Base-by-base conservation (phyloP, 768 basidiomycete species). In the Trametes elegans region DNA sequence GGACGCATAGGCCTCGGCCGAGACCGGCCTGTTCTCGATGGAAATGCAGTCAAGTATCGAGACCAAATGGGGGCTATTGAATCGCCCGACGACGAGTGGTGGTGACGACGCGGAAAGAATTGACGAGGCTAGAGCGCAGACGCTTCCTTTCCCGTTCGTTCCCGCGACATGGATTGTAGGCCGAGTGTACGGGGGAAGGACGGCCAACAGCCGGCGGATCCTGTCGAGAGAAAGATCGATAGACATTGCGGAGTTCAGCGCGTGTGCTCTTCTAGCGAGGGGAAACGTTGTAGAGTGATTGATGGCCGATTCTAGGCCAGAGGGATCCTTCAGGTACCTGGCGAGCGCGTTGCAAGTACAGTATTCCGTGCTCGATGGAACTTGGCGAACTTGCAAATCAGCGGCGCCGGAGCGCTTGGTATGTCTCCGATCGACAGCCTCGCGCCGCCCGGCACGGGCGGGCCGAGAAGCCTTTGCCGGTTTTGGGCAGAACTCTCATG, bases 111-210 rank as follows among this genome's bases (percentile, higher is more conserved):
- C 70, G 5, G 68, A 66, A 7, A 98, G 73, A 62, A 92, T 88
- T 38, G 91, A 91, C 0, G 90, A 82, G 10, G 97, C 69, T 31
- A 93, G 75, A 5, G 87, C 86, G 1, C 93, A 85, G 11, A 96
- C 92, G 62, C 91, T 95, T 31, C 97, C 97, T 70, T 98, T 99
- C 8, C 96, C 96, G 71, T 99, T 98, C 0, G 97, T 99, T 0
- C 97, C 97, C 7, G 93, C 85, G 53, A 98, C 79, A 65, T 99
- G 97, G 31, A 90, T 76, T 0, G 93, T 92, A 0, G 93, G 96
- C 2, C 90, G 79, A 0, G 76, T 82, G 64, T 89, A 87, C 0
- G 75, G 71, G 0, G 82, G 83, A 5, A 96, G 71, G 61, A 76
- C 64, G 3, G 67, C 54, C 29, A 87, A 77, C 0, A 93, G 75